Percentiles rank a stretch among this genome's conserved stretches.
Conservation (phyloP, 306 rosid species). For the Trichosanthes truncata region DNA sequence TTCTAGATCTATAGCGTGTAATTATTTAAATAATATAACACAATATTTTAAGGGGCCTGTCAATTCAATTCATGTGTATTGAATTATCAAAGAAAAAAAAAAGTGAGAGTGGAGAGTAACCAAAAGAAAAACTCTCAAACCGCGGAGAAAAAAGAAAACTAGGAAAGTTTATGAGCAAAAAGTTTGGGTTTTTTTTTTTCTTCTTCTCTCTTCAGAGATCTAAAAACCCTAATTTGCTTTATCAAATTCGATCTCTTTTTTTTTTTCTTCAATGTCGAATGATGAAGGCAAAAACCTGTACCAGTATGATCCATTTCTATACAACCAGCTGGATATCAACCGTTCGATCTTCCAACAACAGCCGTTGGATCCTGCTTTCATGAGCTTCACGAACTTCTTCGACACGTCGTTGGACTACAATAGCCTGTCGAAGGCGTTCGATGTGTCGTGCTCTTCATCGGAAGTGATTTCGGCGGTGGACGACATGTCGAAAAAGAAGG, state of each 20-base stretch:
- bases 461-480: constrained; percentile 47
- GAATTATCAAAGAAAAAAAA: not conserved
- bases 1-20: not conserved
- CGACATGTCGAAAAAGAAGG: constrained; percentile 18
- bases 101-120: constrained; percentile 16
- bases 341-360: constrained; percentile 13
- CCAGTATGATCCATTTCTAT: constrained; percentile 42
- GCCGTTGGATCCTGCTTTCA: constrained; percentile 19
- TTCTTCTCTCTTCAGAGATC: not conserved
- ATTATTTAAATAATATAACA: not conserved
- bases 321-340: constrained; percentile 39
- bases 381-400: constrained; percentile 62
- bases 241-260: not conserved
- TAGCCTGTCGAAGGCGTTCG: constrained; percentile 69
- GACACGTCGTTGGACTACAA: constrained; percentile 69
- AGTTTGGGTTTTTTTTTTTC: not conserved
- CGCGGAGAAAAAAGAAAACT: not conserved
- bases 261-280: constrained; percentile 38
- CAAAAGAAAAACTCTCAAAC: constrained; percentile 13
- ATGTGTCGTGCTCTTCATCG: constrained; percentile 71
- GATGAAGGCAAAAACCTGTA: constrained; percentile 18
- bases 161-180: not conserved
- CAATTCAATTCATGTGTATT: constrained; percentile 9
- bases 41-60: not conserved
- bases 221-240: constrained; percentile 1